These are phyloP conservation scores for Penicillium sp. DNA, from an alignment of 2,329 filamentous ascomycete species.

Conservation along the genomic window DNA sequence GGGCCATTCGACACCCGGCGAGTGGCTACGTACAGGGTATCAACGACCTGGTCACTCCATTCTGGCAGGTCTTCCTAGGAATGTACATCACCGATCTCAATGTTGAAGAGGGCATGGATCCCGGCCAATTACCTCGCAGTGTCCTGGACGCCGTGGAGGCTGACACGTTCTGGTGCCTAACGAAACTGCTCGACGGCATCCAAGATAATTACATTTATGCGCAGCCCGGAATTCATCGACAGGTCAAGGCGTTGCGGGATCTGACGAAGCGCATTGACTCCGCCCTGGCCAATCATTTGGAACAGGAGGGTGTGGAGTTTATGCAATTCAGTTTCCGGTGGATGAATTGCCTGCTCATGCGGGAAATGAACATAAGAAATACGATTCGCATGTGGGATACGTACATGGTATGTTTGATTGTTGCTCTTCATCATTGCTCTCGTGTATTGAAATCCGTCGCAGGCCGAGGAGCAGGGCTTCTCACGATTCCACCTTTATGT, in stretches of 20 bases:
- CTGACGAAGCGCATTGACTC: slow-evolving; percentile 88
- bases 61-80: slow-evolving; percentile 96
- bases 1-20: slow-evolving; percentile 95
- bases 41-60: slow-evolving; percentile 95
- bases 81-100: slow-evolving; percentile 93
- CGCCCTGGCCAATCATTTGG: slow-evolving; percentile 80
- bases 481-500: slow-evolving; percentile 98
- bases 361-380: slow-evolving; percentile 93
- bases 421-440: neutral
- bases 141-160: slow-evolving; percentile 97
- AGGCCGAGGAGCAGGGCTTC: slow-evolving; percentile 98
- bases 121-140: slow-evolving; percentile 83
- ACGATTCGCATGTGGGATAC: slow-evolving; percentile 99
- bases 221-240: slow-evolving; percentile 92
- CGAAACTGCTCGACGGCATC: slow-evolving; percentile 96
- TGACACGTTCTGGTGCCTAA: slow-evolving; percentile 97
- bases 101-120: slow-evolving; percentile 94
- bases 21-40: slow-evolving; percentile 98
- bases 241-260: slow-evolving; percentile 85
- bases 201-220: slow-evolving; percentile 99
- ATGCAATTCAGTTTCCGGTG: slow-evolving; percentile 99
- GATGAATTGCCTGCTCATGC: slow-evolving; percentile 99
- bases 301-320: slow-evolving; percentile 91
- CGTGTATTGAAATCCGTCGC: slow-evolving; percentile 21
- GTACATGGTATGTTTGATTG: slow-evolving; percentile 69